Base-by-base conservation (phyloP, 306 rosid species). In the Abrus pulchellus region DNA sequence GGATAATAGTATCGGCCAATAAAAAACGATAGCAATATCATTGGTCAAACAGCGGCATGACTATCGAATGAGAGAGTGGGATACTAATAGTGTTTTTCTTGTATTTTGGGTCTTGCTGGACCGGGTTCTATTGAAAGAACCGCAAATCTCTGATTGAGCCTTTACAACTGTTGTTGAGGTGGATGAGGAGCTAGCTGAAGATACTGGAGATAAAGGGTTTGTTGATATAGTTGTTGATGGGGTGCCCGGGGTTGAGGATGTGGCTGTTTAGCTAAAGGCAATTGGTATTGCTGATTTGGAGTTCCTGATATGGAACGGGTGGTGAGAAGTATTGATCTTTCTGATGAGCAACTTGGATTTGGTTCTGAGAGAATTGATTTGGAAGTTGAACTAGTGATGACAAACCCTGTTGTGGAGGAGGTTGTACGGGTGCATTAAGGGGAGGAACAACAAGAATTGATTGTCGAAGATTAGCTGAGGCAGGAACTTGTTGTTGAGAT, bases 151-250 rank as follows among this genome's bases (percentile, higher is more conserved):
- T n/a, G n/a, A n/a, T n/a, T n/a, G n/a, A n/a, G n/a, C n/a, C n/a
- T n/a, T n/a, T n/a, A n/a, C n/a, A n/a, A n/a, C 77, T 85, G 97
- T 73, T 76, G 97, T 68, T 86, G 94, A 56, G 95, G 86, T 12
- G 64, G 79, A 78, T 83, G 93, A 52, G 88, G 79, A 28, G 87
- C 78, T 30, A 87, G 88, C 80, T 86, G 91, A 59, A 94, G 64
- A 82, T 83, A 92, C 75, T 88, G 93, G n/a, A 86, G 89, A 75
- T 82, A 93, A 77, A 86, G 79, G 66, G 74, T 33, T 44, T 86
- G 89, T 81, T 87, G 98, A 84, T 86, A 90, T 81, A 83, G 93
- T n/a, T n/a, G n/a, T 28, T 82, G 97, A 73, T 87, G 81, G 36
- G 90, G 86, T 63, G 84, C 86, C 41, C 83, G 82, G 14, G 93